Base-by-base conservation (phyloP, 2,329 filamentous ascomycete species). In the Colletotrichum musicola region DNA sequence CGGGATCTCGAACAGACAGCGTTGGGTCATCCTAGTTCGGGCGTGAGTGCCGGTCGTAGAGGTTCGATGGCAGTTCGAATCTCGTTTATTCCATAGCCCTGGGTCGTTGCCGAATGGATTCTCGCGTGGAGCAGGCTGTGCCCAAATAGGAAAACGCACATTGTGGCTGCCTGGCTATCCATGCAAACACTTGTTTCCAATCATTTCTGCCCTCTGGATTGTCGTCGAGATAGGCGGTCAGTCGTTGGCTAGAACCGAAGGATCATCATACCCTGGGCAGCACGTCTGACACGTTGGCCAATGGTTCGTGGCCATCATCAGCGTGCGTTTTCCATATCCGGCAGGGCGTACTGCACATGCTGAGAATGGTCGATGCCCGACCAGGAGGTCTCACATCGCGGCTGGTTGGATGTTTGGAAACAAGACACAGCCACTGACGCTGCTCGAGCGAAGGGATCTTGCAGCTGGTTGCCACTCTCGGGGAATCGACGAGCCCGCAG, bases 1-100 rank as follows among this genome's bases (percentile, higher is more conserved):
- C 55, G 42, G 44, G 50, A 66, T 59, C 62, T 69, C 55, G 55
- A 60, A 69, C 66, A 69, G 62, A 66, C 50, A 38, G 30, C 51
- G 55, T 66, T 66, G 56, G 65, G 57, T 60, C 66, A 53, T 42
- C 35, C 44, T 35, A 60, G 44, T 38, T 25, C 54, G 18, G 47
- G 53, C 35, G 9, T 9, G 40, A 10, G 59, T 30, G 20, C 55
- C 42, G 20, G 46, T 35, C n/a, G 25, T 16, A 27, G 16, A 59
- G n/a, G 47, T 40, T 42, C 56, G 55, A 35, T 50, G 62, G 49
- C 61, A 65, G 30, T 35, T 35, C 30, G 51, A 35, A 42, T 25
- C 22, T 44, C 35, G 13, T 53, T 20, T 35, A 13, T 9, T 16
- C 27, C 14, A 20, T n/a, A 18, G 49, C 10, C 27, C 25, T 13